Conservation (phyloP, 1,284 basidiomycete species). For the Boletus calvinii region DNA sequence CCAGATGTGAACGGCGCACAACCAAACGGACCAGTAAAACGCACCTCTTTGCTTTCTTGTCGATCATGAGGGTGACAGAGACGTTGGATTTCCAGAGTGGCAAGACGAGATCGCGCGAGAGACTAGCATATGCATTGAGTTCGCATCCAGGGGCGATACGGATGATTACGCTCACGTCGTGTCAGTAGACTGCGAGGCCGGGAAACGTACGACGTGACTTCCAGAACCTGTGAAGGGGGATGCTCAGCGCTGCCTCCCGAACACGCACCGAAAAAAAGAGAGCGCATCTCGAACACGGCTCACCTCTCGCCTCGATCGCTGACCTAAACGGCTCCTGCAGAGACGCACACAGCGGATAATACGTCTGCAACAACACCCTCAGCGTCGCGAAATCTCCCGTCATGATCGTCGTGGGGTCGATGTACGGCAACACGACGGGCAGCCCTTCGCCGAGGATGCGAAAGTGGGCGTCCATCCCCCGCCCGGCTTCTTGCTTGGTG, state of each 20-base stretch:
- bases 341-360: slow-evolving; percentile 73
- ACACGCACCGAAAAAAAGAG: not conserved
- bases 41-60: slow-evolving; percentile 92
- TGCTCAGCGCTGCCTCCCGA: not conserved
- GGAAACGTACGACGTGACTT: slow-evolving; percentile 72
- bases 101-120: slow-evolving; percentile 73
- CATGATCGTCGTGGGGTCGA: slow-evolving; percentile 65
- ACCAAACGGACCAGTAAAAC: not conserved
- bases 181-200: slow-evolving; percentile 51
- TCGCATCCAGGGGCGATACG: not conserved
- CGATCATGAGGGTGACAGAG: slow-evolving; percentile 86
- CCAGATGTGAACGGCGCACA: not conserved
- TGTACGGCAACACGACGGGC: slow-evolving; percentile 77
- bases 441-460: slow-evolving; percentile 86
- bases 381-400: slow-evolving; percentile 60
- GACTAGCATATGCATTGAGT: slow-evolving; percentile 39
- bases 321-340: slow-evolving; percentile 62
- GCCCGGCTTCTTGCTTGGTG: slow-evolving; percentile 63
- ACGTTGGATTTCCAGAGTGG: slow-evolving; percentile 92
- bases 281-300: not conserved
- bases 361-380: slow-evolving; percentile 64
- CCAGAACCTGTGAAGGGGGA: slow-evolving; percentile 53
- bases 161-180: slow-evolving; percentile 46
- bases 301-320: slow-evolving; percentile 51
- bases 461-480: slow-evolving; percentile 61